phyloP scores from a whole-genome alignment of 148 eudicot genomes.

The Pharnaceum exiguum region DNA sequence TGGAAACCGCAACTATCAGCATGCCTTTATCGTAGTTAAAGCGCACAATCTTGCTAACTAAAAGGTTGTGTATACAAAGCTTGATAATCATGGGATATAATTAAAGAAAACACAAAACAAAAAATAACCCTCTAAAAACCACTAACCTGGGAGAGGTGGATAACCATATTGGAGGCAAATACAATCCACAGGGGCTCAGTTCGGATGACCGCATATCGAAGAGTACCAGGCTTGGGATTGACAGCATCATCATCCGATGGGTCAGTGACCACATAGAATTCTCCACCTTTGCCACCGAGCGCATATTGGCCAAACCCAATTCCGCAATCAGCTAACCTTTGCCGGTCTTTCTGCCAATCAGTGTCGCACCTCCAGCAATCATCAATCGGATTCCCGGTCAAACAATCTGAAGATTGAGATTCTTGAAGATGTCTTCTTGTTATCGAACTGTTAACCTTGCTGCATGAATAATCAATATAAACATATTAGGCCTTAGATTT shows the following conservation, averaged over 20 bases:
- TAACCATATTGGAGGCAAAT: constrained; percentile 70
- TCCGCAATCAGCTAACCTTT: constrained; percentile 73
- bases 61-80: too few species aligned
- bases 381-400: constrained; percentile 80
- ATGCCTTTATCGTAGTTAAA: too few species aligned
- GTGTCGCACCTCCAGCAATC: constrained; percentile 96
- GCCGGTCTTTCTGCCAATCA: constrained; percentile 70
- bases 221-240: constrained; percentile 73
- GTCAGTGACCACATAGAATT: constrained; percentile 75
- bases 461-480: constrained; percentile 12
- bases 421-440: constrained; percentile 50
- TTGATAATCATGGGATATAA: neutral
- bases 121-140: neutral
- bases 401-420: constrained; percentile 37
- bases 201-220: constrained; percentile 77
- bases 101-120: neutral
- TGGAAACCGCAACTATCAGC: too few species aligned
- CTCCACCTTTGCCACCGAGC: constrained; percentile 77
- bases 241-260: constrained; percentile 71
- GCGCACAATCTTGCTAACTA: too few species aligned
- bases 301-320: constrained; percentile 90
- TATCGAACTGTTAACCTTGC: constrained; percentile 64
- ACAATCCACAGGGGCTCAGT: constrained; percentile 84
- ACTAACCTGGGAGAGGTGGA: constrained; percentile 49
- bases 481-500: too few species aligned